A percentile compares a stretch with the other conserved stretches of the same genome.
Evolutionary conservation across 108 stramenopile species (phyloP).

Genomic region (Skeletonema menzelii): DNA sequence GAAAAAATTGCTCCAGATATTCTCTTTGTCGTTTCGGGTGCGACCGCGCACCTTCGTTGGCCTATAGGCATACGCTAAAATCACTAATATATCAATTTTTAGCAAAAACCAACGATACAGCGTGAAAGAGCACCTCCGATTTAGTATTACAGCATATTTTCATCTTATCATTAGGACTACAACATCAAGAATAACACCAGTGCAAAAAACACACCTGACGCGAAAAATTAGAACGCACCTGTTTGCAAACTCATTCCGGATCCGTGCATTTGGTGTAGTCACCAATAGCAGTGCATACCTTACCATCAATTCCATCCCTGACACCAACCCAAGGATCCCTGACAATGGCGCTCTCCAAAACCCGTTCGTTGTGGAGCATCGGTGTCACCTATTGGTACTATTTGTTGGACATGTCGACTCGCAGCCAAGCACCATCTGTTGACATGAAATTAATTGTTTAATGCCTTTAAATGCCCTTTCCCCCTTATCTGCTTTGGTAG

Average conservation of each 20-base stretch:
- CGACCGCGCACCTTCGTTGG: background rate
- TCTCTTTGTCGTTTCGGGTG: slow-evolving; percentile 2
- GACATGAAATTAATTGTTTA: too few species aligned
- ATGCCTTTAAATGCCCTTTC: too few species aligned
- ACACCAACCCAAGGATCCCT: background rate
- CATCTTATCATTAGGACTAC: background rate
- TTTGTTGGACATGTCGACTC: background rate
- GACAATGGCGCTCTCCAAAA: background rate
- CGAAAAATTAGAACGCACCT: background rate
- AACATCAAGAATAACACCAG: background rate
- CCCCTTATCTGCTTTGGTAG: too few species aligned
- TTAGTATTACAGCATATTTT: background rate
- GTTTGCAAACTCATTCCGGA: background rate
- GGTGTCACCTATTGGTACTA: background rate
- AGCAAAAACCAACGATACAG: background rate
- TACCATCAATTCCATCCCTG: background rate
- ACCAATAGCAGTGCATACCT: background rate
- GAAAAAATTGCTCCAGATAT: too few species aligned
- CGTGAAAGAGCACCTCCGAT: background rate
- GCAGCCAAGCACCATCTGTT: background rate
- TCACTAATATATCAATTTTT: background rate
- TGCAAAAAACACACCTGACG: background rate
- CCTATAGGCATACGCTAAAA: background rate
- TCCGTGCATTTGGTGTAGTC: background rate
- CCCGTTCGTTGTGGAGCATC: background rate